A percentile compares a stretch with the other conserved stretches of the same genome.
Conservation (phyloP, 139 green algal species). For the Chlamydomonas sp. region DNA sequence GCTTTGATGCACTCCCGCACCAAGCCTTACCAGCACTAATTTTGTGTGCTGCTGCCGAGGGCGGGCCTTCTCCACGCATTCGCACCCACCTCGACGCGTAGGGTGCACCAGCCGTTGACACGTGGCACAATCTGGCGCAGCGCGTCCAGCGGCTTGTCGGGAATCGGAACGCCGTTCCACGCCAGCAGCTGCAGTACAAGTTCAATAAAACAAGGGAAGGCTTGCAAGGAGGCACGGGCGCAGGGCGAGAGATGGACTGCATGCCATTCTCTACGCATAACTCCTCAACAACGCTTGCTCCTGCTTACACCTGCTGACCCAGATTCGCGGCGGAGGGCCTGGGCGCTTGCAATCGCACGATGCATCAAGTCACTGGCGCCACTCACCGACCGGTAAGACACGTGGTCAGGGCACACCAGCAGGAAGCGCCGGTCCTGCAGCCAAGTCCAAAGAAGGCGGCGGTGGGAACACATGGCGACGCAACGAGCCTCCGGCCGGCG, state of each 20-base stretch:
- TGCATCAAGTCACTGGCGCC: no score
- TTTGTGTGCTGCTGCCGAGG: background rate
- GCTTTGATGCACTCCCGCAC: no score
- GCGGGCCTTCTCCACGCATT: background rate
- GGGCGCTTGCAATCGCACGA: no score
- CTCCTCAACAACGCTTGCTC: no score
- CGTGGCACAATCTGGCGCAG: constrained; percentile 31
- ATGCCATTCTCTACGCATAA: no score
- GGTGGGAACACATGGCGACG: background rate
- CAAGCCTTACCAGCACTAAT: no score
- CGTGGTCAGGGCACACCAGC: constrained; percentile 16
- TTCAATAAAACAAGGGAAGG: no score
- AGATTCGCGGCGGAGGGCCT: no score
- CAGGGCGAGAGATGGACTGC: no score
- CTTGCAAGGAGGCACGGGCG: no score
- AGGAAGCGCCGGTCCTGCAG: constrained; percentile 36
- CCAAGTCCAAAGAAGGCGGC: background rate
- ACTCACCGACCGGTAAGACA: constrained; percentile 3
- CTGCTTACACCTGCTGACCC: no score
- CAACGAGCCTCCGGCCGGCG: no score
- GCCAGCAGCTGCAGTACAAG: constrained; percentile 1
- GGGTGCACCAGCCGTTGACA: background rate
- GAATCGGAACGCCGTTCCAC: background rate
- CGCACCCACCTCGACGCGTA: constrained; percentile 1
- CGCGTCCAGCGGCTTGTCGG: constrained; percentile 28